phyloP scores from a whole-genome alignment of 306 rosid species.

The Adenanthera pavonina region DNA sequence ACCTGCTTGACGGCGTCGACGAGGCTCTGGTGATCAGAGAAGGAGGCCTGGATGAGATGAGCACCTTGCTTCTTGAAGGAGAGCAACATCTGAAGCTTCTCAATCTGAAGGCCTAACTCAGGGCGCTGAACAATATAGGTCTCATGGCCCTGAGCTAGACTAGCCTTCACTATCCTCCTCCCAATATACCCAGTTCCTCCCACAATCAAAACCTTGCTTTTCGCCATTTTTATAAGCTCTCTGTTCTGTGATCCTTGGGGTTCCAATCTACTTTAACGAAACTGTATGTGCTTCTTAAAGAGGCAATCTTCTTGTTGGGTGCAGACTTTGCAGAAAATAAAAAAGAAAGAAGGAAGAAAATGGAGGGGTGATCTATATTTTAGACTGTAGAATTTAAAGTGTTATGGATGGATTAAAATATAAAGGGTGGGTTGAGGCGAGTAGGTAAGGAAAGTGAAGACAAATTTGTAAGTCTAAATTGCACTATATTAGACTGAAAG shows the following conservation, averaged over 20 bases:
- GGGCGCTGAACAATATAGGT: conserved; percentile 74
- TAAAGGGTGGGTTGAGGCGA: not conserved
- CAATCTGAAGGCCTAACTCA: conserved; percentile 72
- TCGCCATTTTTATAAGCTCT: conserved; percentile 41
- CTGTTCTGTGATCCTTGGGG: not conserved
- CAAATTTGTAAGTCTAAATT: not conserved
- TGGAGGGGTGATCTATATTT: not conserved
- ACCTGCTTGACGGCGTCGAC: conserved; percentile 73
- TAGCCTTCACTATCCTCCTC: conserved; percentile 71
- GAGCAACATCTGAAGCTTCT: conserved; percentile 65
- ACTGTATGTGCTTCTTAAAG: not conserved
- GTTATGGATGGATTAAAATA: not conserved
- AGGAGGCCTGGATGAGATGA: conserved; percentile 63
- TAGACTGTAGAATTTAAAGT: not conserved
- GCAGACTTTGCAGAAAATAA: not conserved
- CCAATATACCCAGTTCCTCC: conserved; percentile 88
- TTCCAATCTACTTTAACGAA: not conserved
- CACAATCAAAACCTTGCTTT: conserved; percentile 79
- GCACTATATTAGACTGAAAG: not conserved
- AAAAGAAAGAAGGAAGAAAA: not conserved
- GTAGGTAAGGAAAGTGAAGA: not conserved
- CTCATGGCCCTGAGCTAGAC: conserved; percentile 69
- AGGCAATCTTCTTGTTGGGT: not conserved
- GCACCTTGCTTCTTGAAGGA: conserved; percentile 82
- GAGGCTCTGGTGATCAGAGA: conserved; percentile 69